Evolutionary conservation across 805 yeast species (phyloP), one percentile per base, ranked within the genome.

Genomic region (Teunomyces kruisii): DNA sequence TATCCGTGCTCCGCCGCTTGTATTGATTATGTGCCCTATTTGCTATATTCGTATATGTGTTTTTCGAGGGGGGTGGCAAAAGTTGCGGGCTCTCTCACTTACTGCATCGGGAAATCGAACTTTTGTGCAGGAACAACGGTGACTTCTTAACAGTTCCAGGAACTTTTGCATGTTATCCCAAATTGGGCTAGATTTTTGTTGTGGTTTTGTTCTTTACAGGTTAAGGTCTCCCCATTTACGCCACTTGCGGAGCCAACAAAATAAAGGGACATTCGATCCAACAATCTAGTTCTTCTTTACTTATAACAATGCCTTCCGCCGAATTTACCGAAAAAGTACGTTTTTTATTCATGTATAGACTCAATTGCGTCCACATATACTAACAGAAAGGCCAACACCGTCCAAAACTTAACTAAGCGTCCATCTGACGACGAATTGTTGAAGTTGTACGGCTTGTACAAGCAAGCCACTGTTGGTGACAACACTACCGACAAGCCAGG

Each of bases 401-500:
- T 89, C 56, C 82, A 84, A 67, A 70, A 76, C 56, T 75, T 94
- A 54, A 76, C 88, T 51, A 75, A 78, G 51, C 86, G 85, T 67
- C 97, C 98, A 57, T 66, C 72, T 56, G 92, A 89, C 68, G 95
- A 88, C 60, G 97, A 92, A 66, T 75, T 91, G 62, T 78, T 92
- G 62, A 72, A 84, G 67, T 77, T 94, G 59, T 94, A 94, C 74
- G 97, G 92, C 40, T 78, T 94, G 58, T 94, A 78, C 85, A 94
- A 94, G 73, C 99, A 94, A 75, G 96, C 98, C 57, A 92, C 97
- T 29, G 86, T 84, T 46, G 99, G 99, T 54, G 99, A 94, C 79
- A 89, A 89, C 79, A 68, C 67, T 54, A 86, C 96, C 50, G 74
- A 78, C 45, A 88, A 88, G 74, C 99, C 99, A 44, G 94, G 97